Conservation (phyloP, 305 asterid genomes). For the Galium porrigens region DNA sequence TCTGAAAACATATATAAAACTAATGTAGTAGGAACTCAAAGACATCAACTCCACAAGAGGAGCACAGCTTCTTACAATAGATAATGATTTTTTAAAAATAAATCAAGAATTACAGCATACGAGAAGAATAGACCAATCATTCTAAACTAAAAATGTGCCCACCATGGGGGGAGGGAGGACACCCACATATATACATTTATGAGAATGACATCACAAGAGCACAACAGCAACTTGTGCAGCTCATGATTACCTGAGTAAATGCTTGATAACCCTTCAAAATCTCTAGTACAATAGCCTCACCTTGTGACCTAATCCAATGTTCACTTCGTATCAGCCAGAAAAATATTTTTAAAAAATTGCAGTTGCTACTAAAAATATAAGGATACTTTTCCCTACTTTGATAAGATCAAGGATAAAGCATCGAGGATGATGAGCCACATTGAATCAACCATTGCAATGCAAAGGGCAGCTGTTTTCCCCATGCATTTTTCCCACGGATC, state of each 20-base stretch:
- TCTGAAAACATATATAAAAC: not conserved
- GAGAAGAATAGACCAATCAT: constrained; percentile 3
- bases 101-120: not conserved
- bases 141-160: not conserved
- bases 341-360: not conserved
- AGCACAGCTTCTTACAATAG: constrained; percentile 17
- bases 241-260: constrained; percentile 61
- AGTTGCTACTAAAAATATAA: constrained; percentile 6
- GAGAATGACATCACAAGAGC: not conserved
- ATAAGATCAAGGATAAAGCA: constrained; percentile 75
- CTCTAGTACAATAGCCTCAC: constrained; percentile 94
- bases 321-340: constrained; percentile 17
- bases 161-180: not conserved
- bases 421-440: constrained; percentile 84
- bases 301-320: constrained; percentile 57
- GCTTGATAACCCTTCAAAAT: constrained; percentile 98
- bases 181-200: not conserved
- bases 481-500: constrained; percentile 46
- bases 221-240: not conserved
- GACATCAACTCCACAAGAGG: constrained; percentile 4
- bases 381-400: constrained; percentile 43
- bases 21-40: not conserved
- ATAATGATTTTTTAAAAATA: constrained; percentile 9
- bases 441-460: constrained; percentile 79
- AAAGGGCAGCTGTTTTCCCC: constrained; percentile 66